Evolutionary conservation across 164 flowering plant genomes (phyloP).

Genomic region (Chimonanthus praecox): DNA sequence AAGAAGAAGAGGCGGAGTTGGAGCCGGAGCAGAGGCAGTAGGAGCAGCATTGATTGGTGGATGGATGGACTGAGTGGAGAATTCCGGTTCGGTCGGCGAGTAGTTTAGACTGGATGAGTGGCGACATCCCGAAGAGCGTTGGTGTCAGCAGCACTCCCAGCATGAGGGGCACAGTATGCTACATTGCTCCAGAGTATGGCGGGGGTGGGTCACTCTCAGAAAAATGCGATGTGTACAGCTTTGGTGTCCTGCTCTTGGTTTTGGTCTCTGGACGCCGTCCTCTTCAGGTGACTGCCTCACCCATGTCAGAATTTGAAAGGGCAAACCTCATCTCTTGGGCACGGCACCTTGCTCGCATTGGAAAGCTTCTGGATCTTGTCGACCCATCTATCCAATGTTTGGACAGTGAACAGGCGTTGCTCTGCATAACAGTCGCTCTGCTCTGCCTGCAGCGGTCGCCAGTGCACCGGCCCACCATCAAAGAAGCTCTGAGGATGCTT

Average conservation of each 20-base stretch:
- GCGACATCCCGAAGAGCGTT: slow-evolving; percentile 79
- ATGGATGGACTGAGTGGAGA: slow-evolving; percentile 74
- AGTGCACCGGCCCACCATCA: slow-evolving; percentile 57
- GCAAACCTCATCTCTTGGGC: slow-evolving; percentile 95
- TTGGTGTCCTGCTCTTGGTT: slow-evolving; percentile 78
- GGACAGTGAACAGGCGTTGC: slow-evolving; percentile 60
- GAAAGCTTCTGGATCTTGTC: slow-evolving; percentile 78
- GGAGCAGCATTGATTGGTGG: slow-evolving; percentile 83
- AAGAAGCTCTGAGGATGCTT: slow-evolving; percentile 73
- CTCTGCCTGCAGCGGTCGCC: slow-evolving; percentile 84
- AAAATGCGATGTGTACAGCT: slow-evolving; percentile 88
- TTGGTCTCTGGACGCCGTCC: slow-evolving; percentile 84
- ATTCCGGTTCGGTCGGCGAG: slow-evolving; percentile 35
- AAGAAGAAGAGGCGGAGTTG: slow-evolving; percentile 23
- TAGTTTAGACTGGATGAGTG: slow-evolving; percentile 58
- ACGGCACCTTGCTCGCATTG: slow-evolving; percentile 65
- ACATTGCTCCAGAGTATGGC: slow-evolving; percentile 88
- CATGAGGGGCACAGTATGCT: slow-evolving; percentile 97
- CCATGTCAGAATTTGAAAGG: slow-evolving; percentile 84
- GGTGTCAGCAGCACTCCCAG: slow-evolving; percentile 91
- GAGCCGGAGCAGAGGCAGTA: slow-evolving; percentile 43
- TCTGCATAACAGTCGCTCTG: slow-evolving; percentile 77
- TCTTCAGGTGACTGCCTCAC: slow-evolving; percentile 82
- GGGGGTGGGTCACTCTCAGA: slow-evolving; percentile 63
- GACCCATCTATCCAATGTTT: slow-evolving; percentile 55